A percentile compares a stretch with the other conserved stretches of the same genome.
These are phyloP conservation scores for Talaromyces sp. DNA, from an alignment of 2,329 filamentous ascomycete species.

Conservation along the genomic window DNA sequence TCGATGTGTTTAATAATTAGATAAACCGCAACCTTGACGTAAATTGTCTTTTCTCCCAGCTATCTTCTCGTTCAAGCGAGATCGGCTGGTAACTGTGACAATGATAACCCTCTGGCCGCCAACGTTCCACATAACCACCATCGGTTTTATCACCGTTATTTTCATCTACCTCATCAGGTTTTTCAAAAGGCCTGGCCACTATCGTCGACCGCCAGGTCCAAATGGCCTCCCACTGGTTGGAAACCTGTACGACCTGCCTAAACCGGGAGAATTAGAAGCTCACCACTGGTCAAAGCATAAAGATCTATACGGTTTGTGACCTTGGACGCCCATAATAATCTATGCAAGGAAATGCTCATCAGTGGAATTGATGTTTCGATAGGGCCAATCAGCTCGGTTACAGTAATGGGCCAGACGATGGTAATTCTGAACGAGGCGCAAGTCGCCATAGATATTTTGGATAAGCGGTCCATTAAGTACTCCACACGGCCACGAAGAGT, in stretches of 20 bases:
- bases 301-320: conserved; percentile 28
- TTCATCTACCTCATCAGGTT: background rate
- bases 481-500: conserved; percentile 25
- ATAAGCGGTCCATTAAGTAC: conserved; percentile 23
- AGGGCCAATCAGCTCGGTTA: conserved; percentile 35
- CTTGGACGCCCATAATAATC: background rate
- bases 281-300: conserved; percentile 43
- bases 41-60: background rate
- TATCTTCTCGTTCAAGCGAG: background rate
- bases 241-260: conserved; percentile 48
- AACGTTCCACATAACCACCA: background rate
- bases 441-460: conserved; percentile 28
- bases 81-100: background rate
- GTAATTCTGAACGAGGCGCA: conserved; percentile 32
- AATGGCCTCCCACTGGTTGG: conserved; percentile 46
- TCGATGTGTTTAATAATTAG: background rate
- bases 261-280: conserved; percentile 31
- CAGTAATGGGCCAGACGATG: conserved; percentile 31
- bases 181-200: background rate
- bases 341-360: background rate
- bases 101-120: background rate
- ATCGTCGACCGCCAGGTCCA: conserved; percentile 22
- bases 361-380: background rate
- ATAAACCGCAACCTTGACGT: background rate
- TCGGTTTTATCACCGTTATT: background rate